A percentile compares a stretch with the other conserved stretches of the same genome.
Evolutionary conservation across 768 basidiomycete genomes (phyloP).

Genomic region (Boletellus emodensis): DNA sequence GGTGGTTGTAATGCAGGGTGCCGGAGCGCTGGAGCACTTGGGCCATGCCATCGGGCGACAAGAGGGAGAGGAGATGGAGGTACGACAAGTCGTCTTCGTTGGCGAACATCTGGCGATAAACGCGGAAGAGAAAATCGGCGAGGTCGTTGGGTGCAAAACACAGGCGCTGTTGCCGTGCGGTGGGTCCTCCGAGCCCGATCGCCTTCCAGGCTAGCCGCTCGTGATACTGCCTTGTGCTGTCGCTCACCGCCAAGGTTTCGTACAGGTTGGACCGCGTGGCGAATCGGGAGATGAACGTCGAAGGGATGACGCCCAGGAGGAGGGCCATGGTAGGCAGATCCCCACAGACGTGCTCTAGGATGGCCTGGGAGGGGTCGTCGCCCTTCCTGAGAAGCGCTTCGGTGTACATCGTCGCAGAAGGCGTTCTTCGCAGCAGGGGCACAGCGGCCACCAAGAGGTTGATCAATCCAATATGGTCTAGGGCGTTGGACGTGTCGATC

Average conservation of each 20-base stretch:
- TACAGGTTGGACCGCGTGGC: constrained; percentile 23
- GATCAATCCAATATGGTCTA: constrained; percentile 25
- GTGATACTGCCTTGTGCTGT: constrained; percentile 11
- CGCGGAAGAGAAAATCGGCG: constrained; percentile 13
- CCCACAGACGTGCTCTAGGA: constrained; percentile 20
- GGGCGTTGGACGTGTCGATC: constrained; percentile 30
- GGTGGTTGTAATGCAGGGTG: constrained; percentile 43
- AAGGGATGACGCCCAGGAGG: constrained; percentile 25
- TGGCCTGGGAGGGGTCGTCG: constrained; percentile 7
- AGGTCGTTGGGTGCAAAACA: constrained; percentile 18
- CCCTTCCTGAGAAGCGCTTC: constrained; percentile 21
- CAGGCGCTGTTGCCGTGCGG: not conserved
- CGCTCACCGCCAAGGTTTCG: constrained; percentile 8
- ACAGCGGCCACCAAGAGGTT: constrained; percentile 23
- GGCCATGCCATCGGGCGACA: not conserved
- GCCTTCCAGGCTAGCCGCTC: constrained; percentile 28
- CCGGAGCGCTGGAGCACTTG: constrained; percentile 2
- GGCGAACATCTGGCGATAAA: constrained; percentile 27
- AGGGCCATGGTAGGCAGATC: constrained; percentile 25
- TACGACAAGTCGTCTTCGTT: constrained; percentile 15
- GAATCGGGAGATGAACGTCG: constrained; percentile 19
- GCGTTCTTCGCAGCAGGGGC: constrained; percentile 18
- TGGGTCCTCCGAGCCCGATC: not conserved
- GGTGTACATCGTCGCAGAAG: constrained; percentile 26
- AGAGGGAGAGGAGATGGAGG: constrained; percentile 1